Percentiles rank a stretch among this genome's conserved stretches.
These are phyloP conservation scores for Trapa bicornis DNA, from an alignment of 345 rosid species.

Conservation along the genomic window DNA sequence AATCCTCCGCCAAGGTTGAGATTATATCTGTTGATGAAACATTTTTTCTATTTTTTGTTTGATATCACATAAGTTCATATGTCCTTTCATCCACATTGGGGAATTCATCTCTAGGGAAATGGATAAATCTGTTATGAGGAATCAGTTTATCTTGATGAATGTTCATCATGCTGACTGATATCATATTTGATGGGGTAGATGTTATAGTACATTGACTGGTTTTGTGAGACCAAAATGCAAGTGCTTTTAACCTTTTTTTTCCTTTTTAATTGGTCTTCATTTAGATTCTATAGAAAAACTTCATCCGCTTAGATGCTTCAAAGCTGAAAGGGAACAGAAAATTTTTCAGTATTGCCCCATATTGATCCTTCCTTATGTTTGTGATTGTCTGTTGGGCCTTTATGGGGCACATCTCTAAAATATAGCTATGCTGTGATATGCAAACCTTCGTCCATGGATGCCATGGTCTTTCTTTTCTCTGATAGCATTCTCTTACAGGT, in stretches of 20 bases:
- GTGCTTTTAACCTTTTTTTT: neutral
- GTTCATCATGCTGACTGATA: neutral
- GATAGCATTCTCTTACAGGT: constrained; percentile 20
- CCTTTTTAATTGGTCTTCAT: neutral
- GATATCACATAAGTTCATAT: neutral
- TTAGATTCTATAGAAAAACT: neutral
- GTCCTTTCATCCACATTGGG: neutral
- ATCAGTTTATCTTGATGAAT: neutral
- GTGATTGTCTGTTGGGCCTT: too few species aligned
- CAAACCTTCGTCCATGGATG: neutral
- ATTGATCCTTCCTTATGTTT: too few species aligned
- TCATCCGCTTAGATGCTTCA: neutral
- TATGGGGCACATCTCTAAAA: neutral
- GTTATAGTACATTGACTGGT: neutral
- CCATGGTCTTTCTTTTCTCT: neutral
- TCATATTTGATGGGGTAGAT: neutral
- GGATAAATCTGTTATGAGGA: neutral
- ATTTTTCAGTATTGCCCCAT: too few species aligned
- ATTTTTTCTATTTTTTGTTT: neutral
- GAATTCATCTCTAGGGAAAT: neutral
- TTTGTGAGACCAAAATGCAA: neutral
- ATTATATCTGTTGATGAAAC: neutral
- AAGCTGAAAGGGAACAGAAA: too few species aligned
- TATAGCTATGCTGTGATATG: neutral
- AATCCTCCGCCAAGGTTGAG: constrained; percentile 65